These are phyloP conservation scores for Neoscytalidium dimidiatum DNA, from an alignment of 2,329 filamentous ascomycete genomes.

Conservation along the genomic window DNA sequence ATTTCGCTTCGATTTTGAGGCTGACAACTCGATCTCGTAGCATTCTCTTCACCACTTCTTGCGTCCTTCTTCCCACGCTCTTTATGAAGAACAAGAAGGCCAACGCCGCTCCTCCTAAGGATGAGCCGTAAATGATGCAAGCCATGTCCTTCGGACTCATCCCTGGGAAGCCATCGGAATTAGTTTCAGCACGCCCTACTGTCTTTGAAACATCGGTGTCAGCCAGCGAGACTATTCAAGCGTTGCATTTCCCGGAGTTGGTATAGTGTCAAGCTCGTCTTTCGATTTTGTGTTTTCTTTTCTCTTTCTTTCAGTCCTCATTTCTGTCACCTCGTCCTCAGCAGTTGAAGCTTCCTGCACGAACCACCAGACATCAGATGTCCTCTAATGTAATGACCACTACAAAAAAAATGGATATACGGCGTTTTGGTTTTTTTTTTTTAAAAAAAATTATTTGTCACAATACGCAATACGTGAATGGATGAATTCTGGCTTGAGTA, in stretches of 20 bases:
- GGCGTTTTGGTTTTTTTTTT: not conserved
- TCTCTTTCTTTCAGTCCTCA: not conserved
- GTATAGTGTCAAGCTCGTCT: not conserved
- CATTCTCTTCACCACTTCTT: constrained; percentile 50
- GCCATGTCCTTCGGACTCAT: not conserved
- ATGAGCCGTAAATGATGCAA: constrained; percentile 18
- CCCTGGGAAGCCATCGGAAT: too few species aligned
- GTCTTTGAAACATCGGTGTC: not conserved
- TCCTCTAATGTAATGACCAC: constrained; percentile 12
- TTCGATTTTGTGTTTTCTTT: not conserved
- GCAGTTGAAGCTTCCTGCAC: not conserved
- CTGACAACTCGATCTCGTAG: constrained; percentile 28
- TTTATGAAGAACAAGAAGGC: constrained; percentile 53
- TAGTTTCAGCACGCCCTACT: not conserved
- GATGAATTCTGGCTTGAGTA: too few species aligned
- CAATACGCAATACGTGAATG: too few species aligned
- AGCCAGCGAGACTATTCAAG: not conserved
- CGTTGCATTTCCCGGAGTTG: not conserved
- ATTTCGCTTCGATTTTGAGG: not conserved
- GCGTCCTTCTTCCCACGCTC: constrained; percentile 48
- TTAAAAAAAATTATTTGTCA: not conserved
- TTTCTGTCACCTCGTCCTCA: not conserved
- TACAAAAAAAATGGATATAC: constrained; percentile 7
- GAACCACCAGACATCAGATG: not conserved
- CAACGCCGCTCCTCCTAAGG: constrained; percentile 33